phyloP scores from a whole-genome alignment of 306 rosid species.

The Betula pendula region DNA sequence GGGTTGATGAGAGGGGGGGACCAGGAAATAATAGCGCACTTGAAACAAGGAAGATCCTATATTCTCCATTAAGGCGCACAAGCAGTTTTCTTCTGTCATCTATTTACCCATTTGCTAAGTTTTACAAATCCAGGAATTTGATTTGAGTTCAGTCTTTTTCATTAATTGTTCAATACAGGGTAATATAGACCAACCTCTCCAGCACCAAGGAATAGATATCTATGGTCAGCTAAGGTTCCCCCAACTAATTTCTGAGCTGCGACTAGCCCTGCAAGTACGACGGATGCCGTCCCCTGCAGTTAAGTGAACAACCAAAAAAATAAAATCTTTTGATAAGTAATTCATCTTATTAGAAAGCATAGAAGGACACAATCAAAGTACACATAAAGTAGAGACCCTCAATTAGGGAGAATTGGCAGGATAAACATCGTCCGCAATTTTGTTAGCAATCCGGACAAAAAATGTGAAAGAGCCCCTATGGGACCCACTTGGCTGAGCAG shows the following conservation, averaged over 20 bases:
- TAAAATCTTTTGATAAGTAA: too few relatives aligned
- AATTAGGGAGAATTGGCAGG: too few relatives aligned
- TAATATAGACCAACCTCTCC: slow-evolving; percentile 66
- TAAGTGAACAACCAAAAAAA: not conserved
- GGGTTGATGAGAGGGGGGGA: not conserved
- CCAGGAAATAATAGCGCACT: slow-evolving; percentile 11
- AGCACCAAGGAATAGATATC: slow-evolving; percentile 89
- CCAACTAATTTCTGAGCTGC: slow-evolving; percentile 69
- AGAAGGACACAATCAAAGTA: too few relatives aligned
- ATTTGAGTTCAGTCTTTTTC: not conserved
- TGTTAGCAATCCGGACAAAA: too few relatives aligned
- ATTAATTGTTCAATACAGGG: not conserved
- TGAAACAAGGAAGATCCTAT: not conserved
- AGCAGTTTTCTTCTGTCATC: not conserved
- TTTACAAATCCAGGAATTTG: not conserved
- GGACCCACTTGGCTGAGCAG: too few relatives aligned
- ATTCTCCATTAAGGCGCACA: not conserved
- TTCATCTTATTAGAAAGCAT: too few relatives aligned
- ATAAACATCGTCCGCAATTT: too few relatives aligned
- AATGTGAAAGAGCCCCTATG: too few relatives aligned
- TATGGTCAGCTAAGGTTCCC: slow-evolving; percentile 78
- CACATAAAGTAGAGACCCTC: too few relatives aligned
- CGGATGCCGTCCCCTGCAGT: slow-evolving; percentile 96
- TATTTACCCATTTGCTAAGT: not conserved
- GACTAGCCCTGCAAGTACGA: slow-evolving; percentile 90